Evolutionary conservation across 176 grass and related monocot genomes (phyloP), one percentile per base, ranked within the genome.

Genomic region (Aegilops sharonensis): DNA sequence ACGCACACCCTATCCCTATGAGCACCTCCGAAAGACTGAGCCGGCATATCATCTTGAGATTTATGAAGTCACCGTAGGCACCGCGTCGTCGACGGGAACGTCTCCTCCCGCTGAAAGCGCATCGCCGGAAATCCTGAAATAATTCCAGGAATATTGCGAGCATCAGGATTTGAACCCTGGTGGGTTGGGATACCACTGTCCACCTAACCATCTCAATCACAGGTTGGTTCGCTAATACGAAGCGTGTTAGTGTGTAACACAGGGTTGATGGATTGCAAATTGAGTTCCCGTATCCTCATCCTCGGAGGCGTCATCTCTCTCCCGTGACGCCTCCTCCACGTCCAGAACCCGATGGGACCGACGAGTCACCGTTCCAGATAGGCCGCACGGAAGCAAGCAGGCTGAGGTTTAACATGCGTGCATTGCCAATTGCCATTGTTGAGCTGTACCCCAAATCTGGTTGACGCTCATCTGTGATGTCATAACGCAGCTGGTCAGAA

Each of bases 401-500:
- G 66, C 1, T n/a, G 39, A 59, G 54, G 54, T 21, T 59, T 21
- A 21, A 59, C 18, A 21, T 21, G 54, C 54, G 6, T 0, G 54
- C 54, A 57, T 34, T 15, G 64, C 15, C 59, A 39, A 57, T 34
- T 15, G 64, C 15, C 59, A 39, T 84, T 32, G 68, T 84, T 32
- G 87, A 85, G 82, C 77, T 85, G 68, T 45, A 81, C 27, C 7
- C 62, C 78, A 68, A 77, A 85, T 21, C 29, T 66, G 8, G 23
- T 52, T 20, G 0, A 76, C 7, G 32, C 25, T 68, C 61, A 68
- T 25, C 9, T 52, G 15, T 52, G 48, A 17, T 54, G 54, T 59
- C 54, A 21, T 8, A 9, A 59, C 2, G 6, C 54, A 9, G 54
- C 54, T 20, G 54, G 18, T 21, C 6, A 6, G 48, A 52, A 54